Base-by-base conservation (phyloP, 192 early-diverging fungal species). In the Podila minutissima region DNA sequence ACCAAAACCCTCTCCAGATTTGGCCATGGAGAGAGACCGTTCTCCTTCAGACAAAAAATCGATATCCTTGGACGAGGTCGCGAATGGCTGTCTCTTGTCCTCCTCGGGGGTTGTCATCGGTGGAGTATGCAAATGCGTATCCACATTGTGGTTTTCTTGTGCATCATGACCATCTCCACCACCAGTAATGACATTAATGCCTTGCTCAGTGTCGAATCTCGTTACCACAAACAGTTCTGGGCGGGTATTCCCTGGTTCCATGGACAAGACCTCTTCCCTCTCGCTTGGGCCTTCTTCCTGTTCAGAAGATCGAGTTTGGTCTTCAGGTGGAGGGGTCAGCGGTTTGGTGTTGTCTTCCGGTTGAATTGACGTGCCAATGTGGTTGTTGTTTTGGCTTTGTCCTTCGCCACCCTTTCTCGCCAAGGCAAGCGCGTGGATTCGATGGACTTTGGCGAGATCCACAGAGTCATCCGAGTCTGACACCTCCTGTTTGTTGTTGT, bases 341-440 rank as follows among this genome's bases (percentile, higher is more conserved):
- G 13, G 41, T 46, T 33, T 61, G 3, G 59, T 9, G 12, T 0
- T 1, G 4, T 61, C 20, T 33, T 31, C 59, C 22, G 9, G 24
- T 55, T 55, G 24, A 19, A 55, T 3, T 24, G 24, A 11, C 53
- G 20, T 29, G 15, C 5, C 13, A 13, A 13, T 29, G 33, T 60
- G 15, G 2, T 31, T 17, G 15, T 60, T 19, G 28, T 9, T 4
- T 13, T 12, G 26, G 13, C 29, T 26, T 29, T 29, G n/a, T 2
- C 10, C 9, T 19, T 35, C 62, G 15, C 33, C 31, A 24, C 3
- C 5, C 7, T 46, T 63, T 6, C 33, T 8, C 7, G 35, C 35
- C 33, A 63, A 24, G 7, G 29, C 31, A 37, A 29, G 62, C 35
- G 13, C 62, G 22, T 63, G 62, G 31, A 63, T 63, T 63, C 62